Conservation (phyloP, 495 filamentous ascomycete genomes). For the Patellaria atrata region DNA sequence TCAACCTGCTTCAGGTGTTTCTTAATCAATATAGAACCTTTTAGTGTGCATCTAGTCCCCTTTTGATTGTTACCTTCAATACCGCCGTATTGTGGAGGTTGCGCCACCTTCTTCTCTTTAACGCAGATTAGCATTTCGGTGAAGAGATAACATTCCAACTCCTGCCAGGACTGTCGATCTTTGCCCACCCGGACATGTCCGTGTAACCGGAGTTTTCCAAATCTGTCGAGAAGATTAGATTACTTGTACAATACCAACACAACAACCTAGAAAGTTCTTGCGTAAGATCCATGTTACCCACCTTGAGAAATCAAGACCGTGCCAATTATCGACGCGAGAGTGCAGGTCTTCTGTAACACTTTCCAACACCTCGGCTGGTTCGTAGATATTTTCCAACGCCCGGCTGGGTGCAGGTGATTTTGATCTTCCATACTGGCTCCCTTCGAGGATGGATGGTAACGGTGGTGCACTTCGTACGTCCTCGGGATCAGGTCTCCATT, state of each 20-base stretch:
- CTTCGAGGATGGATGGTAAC: constrained; percentile 33
- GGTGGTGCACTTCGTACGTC: constrained; percentile 58
- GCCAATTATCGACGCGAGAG: constrained; percentile 90
- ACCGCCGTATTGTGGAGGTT: constrained; percentile 46
- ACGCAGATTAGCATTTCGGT: constrained; percentile 99
- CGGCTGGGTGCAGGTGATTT: constrained; percentile 20
- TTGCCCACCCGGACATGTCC: constrained; percentile 91
- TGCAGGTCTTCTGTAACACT: constrained; percentile 79
- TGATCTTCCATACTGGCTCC: constrained; percentile 9
- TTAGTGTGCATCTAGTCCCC: constrained; percentile 72
- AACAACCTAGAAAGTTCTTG: constrained; percentile 3
- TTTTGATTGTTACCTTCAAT: constrained; percentile 35
- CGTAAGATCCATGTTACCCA: constrained; percentile 28
- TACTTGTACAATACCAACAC: constrained; percentile 1
- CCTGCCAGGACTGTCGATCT: constrained; percentile 94
- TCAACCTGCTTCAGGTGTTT: constrained; percentile 94
- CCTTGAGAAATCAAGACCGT: constrained; percentile 90
- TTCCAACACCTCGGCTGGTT: constrained; percentile 53
- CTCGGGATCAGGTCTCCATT: constrained; percentile 78
- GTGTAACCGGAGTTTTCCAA: constrained; percentile 85
- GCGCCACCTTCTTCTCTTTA: constrained; percentile 74
- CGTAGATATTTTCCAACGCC: constrained; percentile 26
- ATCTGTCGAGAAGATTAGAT: constrained; percentile 35
- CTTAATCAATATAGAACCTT: constrained; percentile 96
- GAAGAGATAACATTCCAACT: constrained; percentile 93